These are phyloP conservation scores for Penicillium palitans DNA, from an alignment of 2,329 filamentous ascomycete species.

Conservation along the genomic window DNA sequence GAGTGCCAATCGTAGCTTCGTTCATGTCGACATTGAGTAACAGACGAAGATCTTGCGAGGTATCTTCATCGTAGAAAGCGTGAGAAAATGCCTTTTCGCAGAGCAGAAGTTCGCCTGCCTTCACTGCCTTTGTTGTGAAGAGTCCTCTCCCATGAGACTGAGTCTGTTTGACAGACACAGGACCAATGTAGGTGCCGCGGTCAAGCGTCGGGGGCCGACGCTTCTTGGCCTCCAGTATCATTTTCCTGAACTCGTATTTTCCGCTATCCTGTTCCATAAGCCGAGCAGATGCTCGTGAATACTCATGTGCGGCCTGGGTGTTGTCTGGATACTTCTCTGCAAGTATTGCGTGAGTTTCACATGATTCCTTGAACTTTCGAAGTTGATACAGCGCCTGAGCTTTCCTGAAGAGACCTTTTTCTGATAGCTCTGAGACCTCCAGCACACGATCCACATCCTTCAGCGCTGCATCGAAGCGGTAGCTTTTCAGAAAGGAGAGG, in stretches of 20 bases:
- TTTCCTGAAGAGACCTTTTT: conserved; percentile 50
- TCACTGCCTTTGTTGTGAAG: conserved; percentile 52
- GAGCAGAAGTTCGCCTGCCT: conserved; percentile 54
- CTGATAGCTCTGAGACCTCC: conserved; percentile 26
- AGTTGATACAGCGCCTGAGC: conserved; percentile 50
- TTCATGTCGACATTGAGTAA: conserved; percentile 43
- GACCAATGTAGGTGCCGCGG: conserved; percentile 47
- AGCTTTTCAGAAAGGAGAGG: conserved; percentile 33
- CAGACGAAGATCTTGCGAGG: conserved; percentile 22
- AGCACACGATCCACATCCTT: conserved; percentile 27
- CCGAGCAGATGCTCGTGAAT: conserved; percentile 29
- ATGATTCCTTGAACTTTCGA: conserved; percentile 39
- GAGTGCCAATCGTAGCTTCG: conserved; percentile 34
- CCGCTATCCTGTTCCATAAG: conserved; percentile 23
- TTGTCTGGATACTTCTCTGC: conserved; percentile 39
- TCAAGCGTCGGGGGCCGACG: conserved; percentile 21
- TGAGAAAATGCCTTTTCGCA: conserved; percentile 59
- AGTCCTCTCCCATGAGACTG: conserved; percentile 50
- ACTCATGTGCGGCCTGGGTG: conserved; percentile 28
- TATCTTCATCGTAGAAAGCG: conserved; percentile 15
- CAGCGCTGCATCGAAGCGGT: conserved; percentile 39
- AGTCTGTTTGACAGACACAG: conserved; percentile 46
- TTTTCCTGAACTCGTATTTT: conserved; percentile 22
- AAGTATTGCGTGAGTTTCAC: conserved; percentile 38
- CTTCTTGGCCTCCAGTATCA: conserved; percentile 32